Evolutionary conservation across 2,329 filamentous ascomycete genomes (phyloP).

Genomic region (Botrytis galanthina): DNA sequence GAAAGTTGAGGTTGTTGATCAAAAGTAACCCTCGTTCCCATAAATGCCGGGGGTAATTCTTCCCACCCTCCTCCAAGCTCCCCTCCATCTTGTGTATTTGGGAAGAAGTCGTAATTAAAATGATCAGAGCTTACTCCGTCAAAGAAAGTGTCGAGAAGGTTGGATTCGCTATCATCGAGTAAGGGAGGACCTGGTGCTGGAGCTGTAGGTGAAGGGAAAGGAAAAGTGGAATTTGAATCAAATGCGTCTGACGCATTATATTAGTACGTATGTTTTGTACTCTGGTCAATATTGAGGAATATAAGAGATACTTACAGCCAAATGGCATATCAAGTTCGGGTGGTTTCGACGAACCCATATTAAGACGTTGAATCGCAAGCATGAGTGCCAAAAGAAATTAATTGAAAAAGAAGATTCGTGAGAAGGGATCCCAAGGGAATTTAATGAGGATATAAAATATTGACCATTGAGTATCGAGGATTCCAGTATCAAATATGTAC

Average conservation of each 20-base stretch:
- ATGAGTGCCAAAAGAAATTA: slow-evolving; percentile 41
- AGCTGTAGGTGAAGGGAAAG: slow-evolving; percentile 55
- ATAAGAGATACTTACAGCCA: slow-evolving; percentile 56
- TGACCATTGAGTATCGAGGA: neutral
- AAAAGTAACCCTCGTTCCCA: slow-evolving; percentile 63
- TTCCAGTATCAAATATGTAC: neutral
- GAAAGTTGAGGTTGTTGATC: slow-evolving; percentile 45
- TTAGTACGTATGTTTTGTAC: slow-evolving; percentile 9
- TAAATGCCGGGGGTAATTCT: slow-evolving; percentile 61
- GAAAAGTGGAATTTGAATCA: slow-evolving; percentile 44
- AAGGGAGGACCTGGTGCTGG: slow-evolving; percentile 64
- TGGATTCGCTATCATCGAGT: slow-evolving; percentile 60
- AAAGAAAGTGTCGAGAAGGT: slow-evolving; percentile 58
- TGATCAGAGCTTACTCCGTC: slow-evolving; percentile 52
- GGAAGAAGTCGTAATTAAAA: slow-evolving; percentile 49
- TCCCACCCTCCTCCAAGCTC: slow-evolving; percentile 52
- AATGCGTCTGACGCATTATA: slow-evolving; percentile 44
- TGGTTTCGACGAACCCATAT: slow-evolving; percentile 59
- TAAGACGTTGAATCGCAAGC: slow-evolving; percentile 55
- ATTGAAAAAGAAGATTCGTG: neutral
- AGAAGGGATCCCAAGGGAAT: neutral
- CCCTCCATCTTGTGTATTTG: slow-evolving; percentile 46
- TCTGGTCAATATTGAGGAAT: neutral
- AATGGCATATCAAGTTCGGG: slow-evolving; percentile 58
- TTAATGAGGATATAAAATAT: neutral